Evolutionary conservation across 176 grass and related monocot genomes (phyloP).

Genomic region (Eremochloa ophiuroides): DNA sequence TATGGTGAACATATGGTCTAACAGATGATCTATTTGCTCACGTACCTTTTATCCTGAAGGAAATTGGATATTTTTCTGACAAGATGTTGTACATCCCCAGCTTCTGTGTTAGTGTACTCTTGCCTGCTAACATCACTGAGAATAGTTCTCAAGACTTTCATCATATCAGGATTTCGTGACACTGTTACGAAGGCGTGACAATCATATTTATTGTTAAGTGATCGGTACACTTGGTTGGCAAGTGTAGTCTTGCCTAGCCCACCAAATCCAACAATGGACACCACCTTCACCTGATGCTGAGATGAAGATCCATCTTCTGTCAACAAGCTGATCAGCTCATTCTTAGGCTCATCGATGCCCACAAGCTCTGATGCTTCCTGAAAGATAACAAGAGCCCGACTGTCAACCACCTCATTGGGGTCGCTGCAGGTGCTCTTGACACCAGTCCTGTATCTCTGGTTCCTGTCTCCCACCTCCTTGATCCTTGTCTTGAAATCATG

Average conservation of each 20-base stretch:
- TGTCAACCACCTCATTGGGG: neutral
- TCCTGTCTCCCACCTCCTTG: neutral
- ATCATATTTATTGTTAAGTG: neutral
- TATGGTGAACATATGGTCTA: neutral
- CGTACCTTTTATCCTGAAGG: neutral
- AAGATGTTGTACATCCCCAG: neutral
- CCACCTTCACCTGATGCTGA: neutral
- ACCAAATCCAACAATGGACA: neutral
- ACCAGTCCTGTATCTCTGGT: neutral
- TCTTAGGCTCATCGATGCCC: neutral
- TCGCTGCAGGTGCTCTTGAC: neutral
- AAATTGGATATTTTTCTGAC: neutral
- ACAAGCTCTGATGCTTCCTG: neutral
- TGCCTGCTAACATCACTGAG: neutral
- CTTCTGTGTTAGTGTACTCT: neutral
- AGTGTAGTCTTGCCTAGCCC: conserved; percentile 5
- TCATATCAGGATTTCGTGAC: neutral
- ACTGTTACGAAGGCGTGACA: neutral
- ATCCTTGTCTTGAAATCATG: neutral
- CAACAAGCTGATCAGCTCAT: neutral
- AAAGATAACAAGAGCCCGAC: neutral
- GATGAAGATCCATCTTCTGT: neutral
- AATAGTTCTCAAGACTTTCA: neutral
- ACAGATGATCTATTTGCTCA: neutral
- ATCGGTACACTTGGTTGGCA: neutral